These are phyloP conservation scores for Zygosaccharomyces gambellarensis DNA, from an alignment of 805 yeast species.

Conservation along the genomic window DNA sequence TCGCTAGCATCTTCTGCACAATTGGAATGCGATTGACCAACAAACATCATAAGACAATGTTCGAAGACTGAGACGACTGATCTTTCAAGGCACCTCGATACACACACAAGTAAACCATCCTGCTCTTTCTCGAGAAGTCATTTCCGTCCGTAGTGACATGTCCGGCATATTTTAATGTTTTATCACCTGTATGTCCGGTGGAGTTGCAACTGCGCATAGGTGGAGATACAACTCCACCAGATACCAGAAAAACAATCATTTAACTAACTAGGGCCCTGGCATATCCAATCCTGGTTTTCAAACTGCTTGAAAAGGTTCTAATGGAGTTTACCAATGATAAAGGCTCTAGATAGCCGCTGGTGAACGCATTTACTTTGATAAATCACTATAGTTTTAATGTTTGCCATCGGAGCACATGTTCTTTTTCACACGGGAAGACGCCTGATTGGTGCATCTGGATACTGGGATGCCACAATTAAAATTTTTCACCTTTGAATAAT, in stretches of 20 bases:
- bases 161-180: background rate
- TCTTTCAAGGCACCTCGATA: background rate
- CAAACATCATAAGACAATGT: too few species aligned
- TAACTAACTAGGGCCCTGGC: background rate
- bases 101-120: background rate
- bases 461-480: constrained; percentile 11
- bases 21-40: background rate
- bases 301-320: background rate
- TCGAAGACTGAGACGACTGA: too few species aligned
- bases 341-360: background rate
- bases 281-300: background rate
- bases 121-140: background rate
- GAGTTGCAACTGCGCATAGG: background rate
- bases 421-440: constrained; percentile 2
- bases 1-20: constrained; percentile 23
- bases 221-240: constrained; percentile 7
- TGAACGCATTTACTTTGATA: background rate
- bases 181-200: background rate
- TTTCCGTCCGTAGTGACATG: background rate
- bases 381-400: background rate
- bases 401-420: background rate
- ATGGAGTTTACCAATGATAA: background rate
- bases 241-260: background rate
- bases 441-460: constrained; percentile 1
- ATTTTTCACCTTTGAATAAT: background rate